Evolutionary conservation across 2,329 filamentous ascomycete genomes (phyloP), one percentile per base, ranked within the genome.

Genomic region (Ilyonectria sp.): DNA sequence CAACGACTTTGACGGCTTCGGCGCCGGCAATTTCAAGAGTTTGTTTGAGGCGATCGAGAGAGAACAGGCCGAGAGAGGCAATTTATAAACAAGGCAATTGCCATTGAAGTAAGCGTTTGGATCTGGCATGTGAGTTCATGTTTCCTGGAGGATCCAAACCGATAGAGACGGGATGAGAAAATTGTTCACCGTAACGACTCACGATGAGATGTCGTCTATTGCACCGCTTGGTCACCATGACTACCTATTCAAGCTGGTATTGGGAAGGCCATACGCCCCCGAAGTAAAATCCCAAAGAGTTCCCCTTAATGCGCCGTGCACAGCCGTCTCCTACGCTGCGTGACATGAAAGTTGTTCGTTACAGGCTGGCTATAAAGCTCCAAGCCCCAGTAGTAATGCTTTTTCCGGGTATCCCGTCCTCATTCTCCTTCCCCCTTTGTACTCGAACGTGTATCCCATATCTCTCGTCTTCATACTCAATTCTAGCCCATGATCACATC

Each of bases 21-120:
- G 95, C 4, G 95, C 95, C 0, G 95, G 95, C 1, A 98, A 98
- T 81, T 98, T 98, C 85, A 97, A 94, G 89, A 94, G 92, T 68
- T 77, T 98, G 75, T 98, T 98, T 76, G 95, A 98, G 86, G 95
- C 95, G 3, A 97, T 98, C 79, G 95, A 98, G 87, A 86, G 95
- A 57, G 95, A 98, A 81, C 95, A 98, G 86, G 94, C 90, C 52
- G 86, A 92, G 80, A 86, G 95, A 63, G 95, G 95, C 1, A 98
- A 97, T 78, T 79, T 97, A 82, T 93, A 82, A 82, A 49, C 4
- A 44, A 29, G 11, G n/a, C 21, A 11, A 19, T 50, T 43, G 33
- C 40, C 21, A 29, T 52, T 29, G 58, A 26, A 65, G 52, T 43
- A 37, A 49, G 57, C 57, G 55, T 58, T 65, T 23, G 26, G 15